phyloP scores from a whole-genome alignment of 352 stramenopile genomes.

The Phytophthora pseudosyringae region DNA sequence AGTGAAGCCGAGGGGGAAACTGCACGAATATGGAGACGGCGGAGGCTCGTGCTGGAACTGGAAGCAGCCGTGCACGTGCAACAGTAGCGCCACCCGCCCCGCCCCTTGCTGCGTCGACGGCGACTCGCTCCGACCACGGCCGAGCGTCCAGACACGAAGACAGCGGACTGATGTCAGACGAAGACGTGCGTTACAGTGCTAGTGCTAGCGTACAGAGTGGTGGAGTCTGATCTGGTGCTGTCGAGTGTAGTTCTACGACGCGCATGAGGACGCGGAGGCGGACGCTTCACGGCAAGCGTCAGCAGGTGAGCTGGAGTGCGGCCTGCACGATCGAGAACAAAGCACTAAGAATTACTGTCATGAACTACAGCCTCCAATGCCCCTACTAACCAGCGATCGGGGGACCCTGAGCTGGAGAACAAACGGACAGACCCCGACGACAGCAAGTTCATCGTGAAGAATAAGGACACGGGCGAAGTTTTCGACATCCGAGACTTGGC shows the following conservation, averaged over 20 bases:
- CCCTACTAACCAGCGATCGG: conserved; percentile 12
- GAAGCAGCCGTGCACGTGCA: conserved; percentile 1
- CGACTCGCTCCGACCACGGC: conserved; percentile 15
- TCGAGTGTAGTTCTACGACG: conserved; percentile 69
- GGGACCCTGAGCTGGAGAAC: conserved; percentile 13
- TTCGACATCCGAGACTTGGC: conserved; percentile 78
- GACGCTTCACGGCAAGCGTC: conserved; percentile 37
- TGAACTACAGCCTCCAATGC: conserved; percentile 17
- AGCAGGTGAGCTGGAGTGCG: conserved; percentile 14
- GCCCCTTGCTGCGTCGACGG: not conserved
- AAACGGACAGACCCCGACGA: conserved; percentile 41
- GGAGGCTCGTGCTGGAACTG: conserved; percentile 7
- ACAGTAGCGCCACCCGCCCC: conserved; percentile 14
- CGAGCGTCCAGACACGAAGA: conserved; percentile 49
- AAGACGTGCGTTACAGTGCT: conserved; percentile 52
- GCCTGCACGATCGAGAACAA: not conserved
- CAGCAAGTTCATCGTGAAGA: conserved; percentile 79
- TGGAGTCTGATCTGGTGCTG: conserved; percentile 1
- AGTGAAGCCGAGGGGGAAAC: conserved; percentile 30
- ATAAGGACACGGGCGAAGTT: conserved; percentile 84
- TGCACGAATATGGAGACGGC: conserved; percentile 35
- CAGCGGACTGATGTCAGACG: conserved; percentile 55
- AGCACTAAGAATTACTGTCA: not conserved
- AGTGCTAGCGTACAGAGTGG: not conserved
- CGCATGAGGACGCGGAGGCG: conserved; percentile 56